Conservation (phyloP, 2,329 filamentous ascomycete species). For the Epichloe gansuensis region DNA sequence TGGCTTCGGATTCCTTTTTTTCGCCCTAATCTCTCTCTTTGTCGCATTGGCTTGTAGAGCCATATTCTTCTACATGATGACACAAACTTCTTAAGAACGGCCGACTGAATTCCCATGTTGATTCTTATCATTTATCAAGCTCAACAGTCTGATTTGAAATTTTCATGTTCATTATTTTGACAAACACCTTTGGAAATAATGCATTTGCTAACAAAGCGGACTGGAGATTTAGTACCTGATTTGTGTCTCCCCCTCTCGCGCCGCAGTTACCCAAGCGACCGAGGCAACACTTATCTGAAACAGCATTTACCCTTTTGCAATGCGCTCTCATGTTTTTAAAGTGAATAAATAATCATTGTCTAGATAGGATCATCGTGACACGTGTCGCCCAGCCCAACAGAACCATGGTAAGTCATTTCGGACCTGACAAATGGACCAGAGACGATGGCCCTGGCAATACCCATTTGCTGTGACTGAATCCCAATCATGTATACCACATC, state of each 20-base stretch:
- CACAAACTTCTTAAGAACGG: slow-evolving; percentile 49
- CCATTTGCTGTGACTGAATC: no score
- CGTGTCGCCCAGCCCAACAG: no score
- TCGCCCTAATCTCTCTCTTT: slow-evolving; percentile 1
- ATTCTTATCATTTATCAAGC: slow-evolving; percentile 44
- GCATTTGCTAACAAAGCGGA: background rate
- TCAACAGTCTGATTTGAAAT: slow-evolving; percentile 46
- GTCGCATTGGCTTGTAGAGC: slow-evolving; percentile 2
- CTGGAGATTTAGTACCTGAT: background rate
- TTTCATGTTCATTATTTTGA: background rate
- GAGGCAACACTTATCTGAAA: no score
- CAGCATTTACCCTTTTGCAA: no score
- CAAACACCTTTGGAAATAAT: background rate
- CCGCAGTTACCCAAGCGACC: no score
- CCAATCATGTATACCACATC: no score
- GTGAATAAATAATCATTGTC: background rate
- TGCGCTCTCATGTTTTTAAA: no score
- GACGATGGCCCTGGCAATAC: no score
- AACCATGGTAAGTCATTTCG: no score
- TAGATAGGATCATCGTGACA: background rate
- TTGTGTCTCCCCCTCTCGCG: no score
- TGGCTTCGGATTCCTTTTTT: background rate
- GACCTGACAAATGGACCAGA: no score
- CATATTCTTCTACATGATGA: slow-evolving; percentile 36
- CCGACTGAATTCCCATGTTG: slow-evolving; percentile 52